A percentile compares a stretch with the other conserved stretches of the same genome.
Conservation (phyloP, 1,284 basidiomycete species). For the Cutaneotrichosporon sp. region DNA sequence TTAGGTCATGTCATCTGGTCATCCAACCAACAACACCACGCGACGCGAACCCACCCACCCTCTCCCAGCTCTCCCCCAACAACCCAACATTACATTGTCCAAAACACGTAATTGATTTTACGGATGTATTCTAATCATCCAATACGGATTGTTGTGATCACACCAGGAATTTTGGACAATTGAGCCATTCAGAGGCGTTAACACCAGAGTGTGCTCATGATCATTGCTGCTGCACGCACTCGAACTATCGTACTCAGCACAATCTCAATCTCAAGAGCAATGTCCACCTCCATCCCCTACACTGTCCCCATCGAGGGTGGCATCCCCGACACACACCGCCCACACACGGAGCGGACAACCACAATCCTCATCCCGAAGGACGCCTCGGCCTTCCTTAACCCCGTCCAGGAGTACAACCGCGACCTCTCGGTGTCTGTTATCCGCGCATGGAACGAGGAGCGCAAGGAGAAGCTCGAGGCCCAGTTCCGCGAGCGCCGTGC, state of each 20-base stretch:
- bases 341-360: conserved; percentile 82
- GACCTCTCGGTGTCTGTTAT: conserved; percentile 91
- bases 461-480: conserved; percentile 59
- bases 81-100: neutral
- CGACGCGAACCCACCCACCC: neutral
- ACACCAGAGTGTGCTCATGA: neutral
- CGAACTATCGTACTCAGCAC: neutral
- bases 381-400: conserved; percentile 90
- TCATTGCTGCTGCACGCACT: neutral
- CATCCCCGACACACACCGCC: conserved; percentile 70
- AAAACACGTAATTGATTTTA: conserved; percentile 1
- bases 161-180: conserved; percentile 6
- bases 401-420: conserved; percentile 97
- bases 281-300: conserved; percentile 31
- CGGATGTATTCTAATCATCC: conserved; percentile 11
- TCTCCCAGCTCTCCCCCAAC: too few relatives aligned
- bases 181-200: neutral
- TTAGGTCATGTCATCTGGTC: too few relatives aligned
- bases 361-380: conserved; percentile 73
- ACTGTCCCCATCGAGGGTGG: conserved; percentile 42
- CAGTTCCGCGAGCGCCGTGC: conserved; percentile 49
- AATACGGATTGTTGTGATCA: conserved; percentile 1
- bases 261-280: conserved; percentile 6
- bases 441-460: conserved; percentile 63
- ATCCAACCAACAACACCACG: too few relatives aligned